Evolutionary conservation across 805 yeast species (phyloP).

Genomic region (Teunomyces panamensis): DNA sequence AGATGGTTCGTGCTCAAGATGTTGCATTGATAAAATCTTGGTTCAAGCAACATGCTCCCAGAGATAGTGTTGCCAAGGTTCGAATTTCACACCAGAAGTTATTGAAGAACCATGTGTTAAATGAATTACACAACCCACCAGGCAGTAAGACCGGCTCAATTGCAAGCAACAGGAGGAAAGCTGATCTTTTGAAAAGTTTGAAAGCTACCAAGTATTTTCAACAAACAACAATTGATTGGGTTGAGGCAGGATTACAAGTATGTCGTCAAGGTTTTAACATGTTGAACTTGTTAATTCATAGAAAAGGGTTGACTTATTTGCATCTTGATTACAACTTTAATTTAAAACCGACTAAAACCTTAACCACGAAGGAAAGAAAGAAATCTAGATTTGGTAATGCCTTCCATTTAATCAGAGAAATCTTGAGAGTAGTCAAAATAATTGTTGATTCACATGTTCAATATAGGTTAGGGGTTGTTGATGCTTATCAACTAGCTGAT

Average conservation of each 20-base stretch:
- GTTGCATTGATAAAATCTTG: constrained; percentile 80
- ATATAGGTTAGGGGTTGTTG: constrained; percentile 83
- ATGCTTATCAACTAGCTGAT: constrained; percentile 92
- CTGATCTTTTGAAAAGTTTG: constrained; percentile 60
- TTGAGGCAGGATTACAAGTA: constrained; percentile 94
- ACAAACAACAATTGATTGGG: constrained; percentile 94
- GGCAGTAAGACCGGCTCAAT: constrained; percentile 24
- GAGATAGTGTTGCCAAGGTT: constrained; percentile 67
- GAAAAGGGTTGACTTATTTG: constrained; percentile 84
- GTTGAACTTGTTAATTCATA: constrained; percentile 84
- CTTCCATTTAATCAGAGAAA: constrained; percentile 89
- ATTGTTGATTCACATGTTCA: constrained; percentile 94
- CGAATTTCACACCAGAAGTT: constrained; percentile 86
- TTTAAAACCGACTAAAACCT: constrained; percentile 91
- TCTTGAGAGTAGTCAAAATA: constrained; percentile 76
- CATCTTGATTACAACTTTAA: constrained; percentile 96
- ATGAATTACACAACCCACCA: constrained; percentile 56
- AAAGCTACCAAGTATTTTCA: constrained; percentile 85
- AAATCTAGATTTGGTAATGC: constrained; percentile 95
- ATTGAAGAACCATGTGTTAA: constrained; percentile 70
- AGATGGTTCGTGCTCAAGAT: constrained; percentile 80
- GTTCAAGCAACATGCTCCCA: constrained; percentile 70
- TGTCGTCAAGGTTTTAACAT: constrained; percentile 92
- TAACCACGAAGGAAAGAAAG: constrained; percentile 94
- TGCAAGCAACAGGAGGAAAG: constrained; percentile 46